Evolutionary conservation across 148 eudicot genomes (phyloP).

Genomic region (Rhododendron henanense): DNA sequence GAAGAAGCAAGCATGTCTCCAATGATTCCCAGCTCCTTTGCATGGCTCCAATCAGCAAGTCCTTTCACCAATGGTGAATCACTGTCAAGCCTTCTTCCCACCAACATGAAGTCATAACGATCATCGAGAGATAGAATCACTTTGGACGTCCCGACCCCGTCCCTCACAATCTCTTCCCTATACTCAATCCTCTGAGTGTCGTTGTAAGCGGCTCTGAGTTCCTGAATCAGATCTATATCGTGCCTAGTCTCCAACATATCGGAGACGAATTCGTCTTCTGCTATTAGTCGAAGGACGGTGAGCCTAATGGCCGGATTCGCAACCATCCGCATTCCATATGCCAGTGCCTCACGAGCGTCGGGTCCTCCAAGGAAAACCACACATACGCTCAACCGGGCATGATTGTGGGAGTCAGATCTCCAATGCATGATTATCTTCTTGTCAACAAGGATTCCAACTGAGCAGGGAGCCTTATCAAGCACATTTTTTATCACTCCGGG

Average conservation of each 20-base stretch:
- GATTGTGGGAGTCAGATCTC: not conserved
- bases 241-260: constrained; percentile 1
- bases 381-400: not conserved
- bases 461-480: constrained; percentile 20
- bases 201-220: not conserved
- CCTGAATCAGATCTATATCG: not conserved
- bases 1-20: constrained; percentile 21
- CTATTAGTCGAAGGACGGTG: constrained; percentile 5
- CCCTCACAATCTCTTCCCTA: constrained; percentile 7
- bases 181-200: not conserved
- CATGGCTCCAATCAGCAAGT: constrained; percentile 13
- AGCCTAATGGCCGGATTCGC: not conserved
- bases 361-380: constrained; percentile 16
- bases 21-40: constrained; percentile 12
- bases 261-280: not conserved
- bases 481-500: constrained; percentile 3
- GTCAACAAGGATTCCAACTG: constrained; percentile 13
- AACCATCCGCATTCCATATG: constrained; percentile 12
- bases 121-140: constrained; percentile 8
- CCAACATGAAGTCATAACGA: constrained; percentile 7
- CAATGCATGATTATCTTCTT: constrained; percentile 1
- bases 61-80: constrained; percentile 11
- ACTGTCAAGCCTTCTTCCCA: constrained; percentile 13
- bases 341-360: constrained; percentile 15
- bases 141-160: constrained; percentile 4